Evolutionary conservation across 2,329 filamentous ascomycete genomes (phyloP).

Genomic region (Ophiostoma novo-ulmi): DNA sequence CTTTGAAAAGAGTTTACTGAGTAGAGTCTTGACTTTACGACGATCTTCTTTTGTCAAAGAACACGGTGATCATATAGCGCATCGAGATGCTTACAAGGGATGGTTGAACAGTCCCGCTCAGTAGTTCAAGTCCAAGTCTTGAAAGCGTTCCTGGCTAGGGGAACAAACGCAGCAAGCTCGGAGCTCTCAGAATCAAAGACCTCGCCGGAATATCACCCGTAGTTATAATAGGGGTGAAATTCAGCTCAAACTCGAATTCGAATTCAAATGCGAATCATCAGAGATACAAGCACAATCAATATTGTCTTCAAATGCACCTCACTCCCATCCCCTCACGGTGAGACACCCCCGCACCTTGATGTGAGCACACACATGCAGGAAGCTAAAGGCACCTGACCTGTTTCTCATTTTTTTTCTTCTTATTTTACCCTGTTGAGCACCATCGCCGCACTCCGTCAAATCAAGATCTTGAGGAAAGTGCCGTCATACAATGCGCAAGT

Average conservation of each 20-base stretch:
- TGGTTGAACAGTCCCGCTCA: neutral
- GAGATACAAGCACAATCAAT: neutral
- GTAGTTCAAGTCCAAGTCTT: neutral
- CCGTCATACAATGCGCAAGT: neutral
- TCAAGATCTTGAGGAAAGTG: neutral
- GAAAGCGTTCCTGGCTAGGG: neutral
- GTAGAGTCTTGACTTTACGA: neutral
- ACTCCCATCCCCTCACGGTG: neutral
- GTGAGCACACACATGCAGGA: conserved; percentile 9
- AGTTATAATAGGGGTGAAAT: neutral
- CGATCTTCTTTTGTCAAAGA: neutral
- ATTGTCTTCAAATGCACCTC: neutral
- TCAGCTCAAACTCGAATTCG: neutral
- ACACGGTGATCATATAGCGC: neutral
- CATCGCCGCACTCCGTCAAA: neutral
- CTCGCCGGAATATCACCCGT: neutral
- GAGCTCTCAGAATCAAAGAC: neutral
- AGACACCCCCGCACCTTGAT: neutral
- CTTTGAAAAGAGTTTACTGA: neutral
- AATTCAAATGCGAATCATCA: no score
- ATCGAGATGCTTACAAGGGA: conserved; percentile 7
- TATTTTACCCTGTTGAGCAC: neutral
- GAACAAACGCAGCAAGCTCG: neutral
- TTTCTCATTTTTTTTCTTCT: neutral
- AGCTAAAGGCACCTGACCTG: neutral